Evolutionary conservation across 1,284 basidiomycete genomes (phyloP), one percentile per base, ranked within the genome.

Genomic region (Paramarasmius palmivorus): DNA sequence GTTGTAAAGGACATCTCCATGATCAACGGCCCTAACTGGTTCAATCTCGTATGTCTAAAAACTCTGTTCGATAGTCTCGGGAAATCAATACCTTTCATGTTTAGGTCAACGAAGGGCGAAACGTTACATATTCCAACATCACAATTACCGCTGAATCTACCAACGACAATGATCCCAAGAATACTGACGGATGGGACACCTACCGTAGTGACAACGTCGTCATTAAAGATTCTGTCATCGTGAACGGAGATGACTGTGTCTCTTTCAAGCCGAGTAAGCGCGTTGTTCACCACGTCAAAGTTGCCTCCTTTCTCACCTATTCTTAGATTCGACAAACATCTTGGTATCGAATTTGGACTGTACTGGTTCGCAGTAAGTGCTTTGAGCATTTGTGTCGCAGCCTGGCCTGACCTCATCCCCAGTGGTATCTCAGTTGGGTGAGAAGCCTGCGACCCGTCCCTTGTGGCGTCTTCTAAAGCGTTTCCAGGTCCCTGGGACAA

Each of bases 101-200:
- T 2, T 17, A 75, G 74, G 68, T 76, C 7, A 75, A 76, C 57
- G 75, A 77, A 59, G 71, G 70, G 19, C 61, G 78, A 58, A 75
- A 81, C 57, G 73, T 83, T 25, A 65, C 73, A 2, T 82, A 73
- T 61, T 70, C 72, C 60, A 75, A 77, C 52, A 70, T 81, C 36
- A 73, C 71, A 8, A 72, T 80, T 52, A 67, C 64, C 40, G 72
- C 76, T 4, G 67, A 65, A 9, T 80, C 80, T 2, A 81, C 74
- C 5, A 79, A 76, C 3, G 69, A 67, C 12, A 69, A 78, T 55
- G 58, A 55, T 0, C 71, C 78, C 3, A 57, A 62, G 39, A 86
- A 86, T 60, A 83, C 82, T 49, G 83, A 86, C 58, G 84, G 83
- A 7, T 85, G 82, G 82, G 79, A 87, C 60, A 79, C 82, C 20